These are phyloP conservation scores for Hypholoma sublateritium DNA, from an alignment of 768 basidiomycete species.

Conservation along the genomic window DNA sequence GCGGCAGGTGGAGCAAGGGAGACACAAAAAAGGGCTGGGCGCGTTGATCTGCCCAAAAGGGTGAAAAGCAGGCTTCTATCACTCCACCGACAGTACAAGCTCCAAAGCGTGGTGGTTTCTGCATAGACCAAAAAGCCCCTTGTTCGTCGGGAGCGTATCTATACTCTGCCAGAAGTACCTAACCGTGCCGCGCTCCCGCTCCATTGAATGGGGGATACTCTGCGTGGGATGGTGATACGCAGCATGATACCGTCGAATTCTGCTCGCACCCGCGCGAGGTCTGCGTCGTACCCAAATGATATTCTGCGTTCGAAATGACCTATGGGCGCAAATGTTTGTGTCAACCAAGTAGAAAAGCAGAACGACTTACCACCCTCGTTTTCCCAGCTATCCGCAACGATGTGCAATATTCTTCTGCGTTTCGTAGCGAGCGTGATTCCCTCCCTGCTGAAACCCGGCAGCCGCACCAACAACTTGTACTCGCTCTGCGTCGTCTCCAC, in stretches of 20 bases:
- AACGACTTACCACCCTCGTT: conserved; percentile 48
- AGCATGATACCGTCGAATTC: conserved; percentile 76
- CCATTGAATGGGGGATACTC: conserved; percentile 20
- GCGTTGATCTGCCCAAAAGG: background rate
- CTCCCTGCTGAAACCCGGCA: conserved; percentile 69
- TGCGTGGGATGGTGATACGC: conserved; percentile 58
- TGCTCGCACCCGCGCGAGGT: conserved; percentile 67
- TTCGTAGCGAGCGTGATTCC: conserved; percentile 72
- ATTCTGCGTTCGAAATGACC: conserved; percentile 77
- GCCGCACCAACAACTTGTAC: conserved; percentile 54
- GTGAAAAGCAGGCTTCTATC: background rate
- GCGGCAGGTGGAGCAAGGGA: background rate
- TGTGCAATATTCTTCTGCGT: conserved; percentile 64
- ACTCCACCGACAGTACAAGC: background rate
- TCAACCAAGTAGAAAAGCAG: conserved; percentile 3
- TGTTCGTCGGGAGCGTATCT: background rate
- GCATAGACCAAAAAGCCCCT: background rate
- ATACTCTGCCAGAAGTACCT: background rate
- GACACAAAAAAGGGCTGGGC: background rate
- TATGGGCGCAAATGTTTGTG: conserved; percentile 8
- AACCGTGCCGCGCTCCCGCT: background rate
- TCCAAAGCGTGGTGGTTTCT: background rate
- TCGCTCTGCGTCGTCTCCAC: conserved; percentile 58
- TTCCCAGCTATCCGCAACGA: conserved; percentile 77
- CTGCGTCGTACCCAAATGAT: conserved; percentile 77